Percentiles rank a stretch among this genome's conserved stretches.
These are phyloP conservation scores for Hypholoma sublateritium DNA, from an alignment of 768 basidiomycete species.

Conservation along the genomic window DNA sequence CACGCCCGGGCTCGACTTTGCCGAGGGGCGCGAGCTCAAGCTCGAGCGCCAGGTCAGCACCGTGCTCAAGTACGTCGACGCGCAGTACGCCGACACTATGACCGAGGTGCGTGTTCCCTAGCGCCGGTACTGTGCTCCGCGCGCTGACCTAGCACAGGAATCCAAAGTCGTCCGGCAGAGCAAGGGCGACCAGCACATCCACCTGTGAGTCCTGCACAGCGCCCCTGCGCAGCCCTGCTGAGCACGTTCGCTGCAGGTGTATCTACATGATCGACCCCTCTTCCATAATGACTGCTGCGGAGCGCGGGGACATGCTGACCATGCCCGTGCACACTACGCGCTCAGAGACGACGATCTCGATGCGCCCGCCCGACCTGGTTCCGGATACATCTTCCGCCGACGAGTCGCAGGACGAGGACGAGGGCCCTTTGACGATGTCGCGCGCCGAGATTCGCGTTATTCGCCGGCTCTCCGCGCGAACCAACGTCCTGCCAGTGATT, in stretches of 20 bases:
- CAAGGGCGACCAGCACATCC: slow-evolving; percentile 88
- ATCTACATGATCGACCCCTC: slow-evolving; percentile 85
- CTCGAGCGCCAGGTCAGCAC: slow-evolving; percentile 76
- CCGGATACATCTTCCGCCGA: slow-evolving; percentile 53
- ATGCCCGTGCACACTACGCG: slow-evolving; percentile 49
- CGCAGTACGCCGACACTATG: slow-evolving; percentile 84
- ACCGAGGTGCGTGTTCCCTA: slow-evolving; percentile 58
- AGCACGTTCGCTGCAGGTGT: slow-evolving; percentile 46
- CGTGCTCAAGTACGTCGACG: slow-evolving; percentile 77
- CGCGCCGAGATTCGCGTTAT: slow-evolving; percentile 81
- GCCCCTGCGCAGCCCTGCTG: neutral
- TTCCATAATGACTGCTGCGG: slow-evolving; percentile 57
- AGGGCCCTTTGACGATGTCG: slow-evolving; percentile 61
- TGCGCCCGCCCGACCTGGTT: slow-evolving; percentile 53
- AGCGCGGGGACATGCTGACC: slow-evolving; percentile 48
- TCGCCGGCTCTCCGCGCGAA: slow-evolving; percentile 67
- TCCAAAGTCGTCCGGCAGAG: slow-evolving; percentile 85
- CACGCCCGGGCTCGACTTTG: slow-evolving; percentile 82
- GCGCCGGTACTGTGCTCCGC: neutral
- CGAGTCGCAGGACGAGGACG: slow-evolving; percentile 50
- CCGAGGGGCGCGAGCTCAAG: slow-evolving; percentile 68
- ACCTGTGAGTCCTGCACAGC: slow-evolving; percentile 56
- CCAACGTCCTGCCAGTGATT: slow-evolving; percentile 82
- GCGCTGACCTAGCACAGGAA: slow-evolving; percentile 47
- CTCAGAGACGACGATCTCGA: slow-evolving; percentile 67